Percentiles rank a stretch among this genome's conserved stretches.
Evolutionary conservation across 192 early-diverging fungal genomes (phyloP).

Genomic region (Coemansia sp.): DNA sequence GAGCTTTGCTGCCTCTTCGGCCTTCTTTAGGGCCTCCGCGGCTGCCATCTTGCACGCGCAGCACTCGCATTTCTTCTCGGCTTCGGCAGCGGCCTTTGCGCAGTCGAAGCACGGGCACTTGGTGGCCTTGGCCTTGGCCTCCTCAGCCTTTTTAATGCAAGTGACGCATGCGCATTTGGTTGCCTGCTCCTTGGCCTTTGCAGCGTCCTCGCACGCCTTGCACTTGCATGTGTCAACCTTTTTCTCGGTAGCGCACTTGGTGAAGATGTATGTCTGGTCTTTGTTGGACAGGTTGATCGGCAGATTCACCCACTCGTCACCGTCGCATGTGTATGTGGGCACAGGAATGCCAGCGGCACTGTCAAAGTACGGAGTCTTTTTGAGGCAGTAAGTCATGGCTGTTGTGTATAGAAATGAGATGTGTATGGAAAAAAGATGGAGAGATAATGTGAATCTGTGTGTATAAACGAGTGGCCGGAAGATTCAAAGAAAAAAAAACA

Average conservation of each 20-base stretch:
- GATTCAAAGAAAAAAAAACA: background rate
- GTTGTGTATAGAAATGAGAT: background rate
- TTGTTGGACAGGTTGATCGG: conserved; percentile 52
- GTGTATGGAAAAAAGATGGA: background rate
- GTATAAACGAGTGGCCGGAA: background rate
- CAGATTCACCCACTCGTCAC: conserved; percentile 52
- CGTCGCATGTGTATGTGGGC: conserved; percentile 51
- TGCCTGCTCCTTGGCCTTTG: conserved; percentile 33
- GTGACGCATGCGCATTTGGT: conserved; percentile 29
- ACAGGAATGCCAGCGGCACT: conserved; percentile 39
- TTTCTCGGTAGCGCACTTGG: conserved; percentile 41
- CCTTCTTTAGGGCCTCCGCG: conserved; percentile 22
- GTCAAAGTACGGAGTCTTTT: conserved; percentile 48
- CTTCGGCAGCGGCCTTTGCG: conserved; percentile 27
- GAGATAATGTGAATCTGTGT: background rate
- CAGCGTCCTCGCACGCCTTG: conserved; percentile 35
- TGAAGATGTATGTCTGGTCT: conserved; percentile 48
- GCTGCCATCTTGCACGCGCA: conserved; percentile 21
- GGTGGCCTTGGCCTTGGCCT: conserved; percentile 36
- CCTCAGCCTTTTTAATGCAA: conserved; percentile 39
- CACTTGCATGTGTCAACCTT: conserved; percentile 35
- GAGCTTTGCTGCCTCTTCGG: conserved; percentile 1
- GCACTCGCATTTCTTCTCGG: conserved; percentile 28
- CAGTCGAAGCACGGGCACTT: conserved; percentile 34
- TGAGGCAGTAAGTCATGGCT: conserved; percentile 48